Evolutionary conservation across 164 flowering plant genomes (phyloP).

Genomic region (Macadamia integrifolia): DNA sequence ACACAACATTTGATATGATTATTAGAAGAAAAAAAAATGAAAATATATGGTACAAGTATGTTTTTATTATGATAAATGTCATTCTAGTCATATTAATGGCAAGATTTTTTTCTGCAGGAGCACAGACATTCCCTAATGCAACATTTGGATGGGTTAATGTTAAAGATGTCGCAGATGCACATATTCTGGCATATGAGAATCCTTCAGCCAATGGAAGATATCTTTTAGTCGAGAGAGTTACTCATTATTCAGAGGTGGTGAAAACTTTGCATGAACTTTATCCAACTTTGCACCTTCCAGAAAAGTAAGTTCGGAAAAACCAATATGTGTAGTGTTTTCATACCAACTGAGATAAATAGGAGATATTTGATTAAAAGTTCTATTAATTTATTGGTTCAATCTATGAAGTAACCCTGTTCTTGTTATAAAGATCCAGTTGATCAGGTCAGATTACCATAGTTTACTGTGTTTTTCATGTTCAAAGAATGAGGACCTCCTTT

Average conservation of each 20-base stretch:
- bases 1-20: too few relatives aligned
- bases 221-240: conserved; percentile 40
- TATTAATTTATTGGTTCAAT: too few relatives aligned
- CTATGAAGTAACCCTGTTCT: too few relatives aligned
- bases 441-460: too few relatives aligned
- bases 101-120: conserved; percentile 17
- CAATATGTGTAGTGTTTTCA: background rate
- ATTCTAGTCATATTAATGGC: too few relatives aligned
- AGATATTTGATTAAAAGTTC: background rate
- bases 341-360: too few relatives aligned
- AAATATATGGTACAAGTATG: too few relatives aligned
- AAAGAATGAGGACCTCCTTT: too few relatives aligned
- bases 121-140: conserved; percentile 30
- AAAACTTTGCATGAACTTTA: conserved; percentile 38
- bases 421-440: too few relatives aligned
- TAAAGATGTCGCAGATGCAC: conserved; percentile 59
- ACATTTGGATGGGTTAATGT: conserved; percentile 46
- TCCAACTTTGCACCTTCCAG: conserved; percentile 36
- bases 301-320: conserved; percentile 32
- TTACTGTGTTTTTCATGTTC: too few relatives aligned
- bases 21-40: too few relatives aligned
- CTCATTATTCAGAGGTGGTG: conserved; percentile 30
- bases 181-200: conserved; percentile 54
- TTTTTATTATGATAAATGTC: too few relatives aligned
- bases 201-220: conserved; percentile 63